Conservation (phyloP, 768 basidiomycete genomes). For the Favolaschia claudopus region DNA sequence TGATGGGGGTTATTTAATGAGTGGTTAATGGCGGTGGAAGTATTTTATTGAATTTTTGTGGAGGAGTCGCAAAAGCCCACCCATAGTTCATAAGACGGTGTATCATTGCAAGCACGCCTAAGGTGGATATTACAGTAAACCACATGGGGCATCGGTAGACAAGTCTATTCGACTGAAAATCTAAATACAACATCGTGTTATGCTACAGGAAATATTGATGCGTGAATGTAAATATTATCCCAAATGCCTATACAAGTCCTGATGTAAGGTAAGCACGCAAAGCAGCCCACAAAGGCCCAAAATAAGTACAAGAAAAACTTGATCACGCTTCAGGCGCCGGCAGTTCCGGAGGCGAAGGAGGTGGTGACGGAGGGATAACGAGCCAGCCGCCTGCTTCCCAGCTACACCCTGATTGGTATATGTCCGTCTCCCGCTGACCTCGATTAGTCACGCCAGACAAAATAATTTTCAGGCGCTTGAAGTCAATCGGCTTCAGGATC, state of each 20-base stretch:
- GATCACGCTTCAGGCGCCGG: not conserved
- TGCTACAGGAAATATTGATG: slow-evolving; percentile 18
- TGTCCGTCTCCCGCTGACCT: slow-evolving; percentile 56
- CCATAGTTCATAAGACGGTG: too few relatives aligned
- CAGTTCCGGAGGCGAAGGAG: not conserved
- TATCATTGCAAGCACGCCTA: too few relatives aligned
- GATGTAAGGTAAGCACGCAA: not conserved
- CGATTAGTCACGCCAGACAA: slow-evolving; percentile 66
- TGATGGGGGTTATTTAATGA: too few relatives aligned
- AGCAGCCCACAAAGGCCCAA: not conserved
- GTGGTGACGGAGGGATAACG: not conserved
- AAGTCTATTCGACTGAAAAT: too few relatives aligned
- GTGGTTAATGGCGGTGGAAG: too few relatives aligned
- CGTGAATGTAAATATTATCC: slow-evolving; percentile 14
- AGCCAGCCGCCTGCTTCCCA: slow-evolving; percentile 77
- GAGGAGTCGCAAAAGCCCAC: too few relatives aligned
- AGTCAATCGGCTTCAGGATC: slow-evolving; percentile 86
- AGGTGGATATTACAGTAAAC: too few relatives aligned
- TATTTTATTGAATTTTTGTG: too few relatives aligned
- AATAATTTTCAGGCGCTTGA: slow-evolving; percentile 66
- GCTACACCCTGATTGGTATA: slow-evolving; percentile 57
- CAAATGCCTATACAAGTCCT: not conserved
- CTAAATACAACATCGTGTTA: too few relatives aligned
- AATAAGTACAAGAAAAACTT: not conserved
- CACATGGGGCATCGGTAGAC: too few relatives aligned